These are phyloP conservation scores for Wickerhamiella galacta DNA, from an alignment of 805 yeast species.

Conservation along the genomic window DNA sequence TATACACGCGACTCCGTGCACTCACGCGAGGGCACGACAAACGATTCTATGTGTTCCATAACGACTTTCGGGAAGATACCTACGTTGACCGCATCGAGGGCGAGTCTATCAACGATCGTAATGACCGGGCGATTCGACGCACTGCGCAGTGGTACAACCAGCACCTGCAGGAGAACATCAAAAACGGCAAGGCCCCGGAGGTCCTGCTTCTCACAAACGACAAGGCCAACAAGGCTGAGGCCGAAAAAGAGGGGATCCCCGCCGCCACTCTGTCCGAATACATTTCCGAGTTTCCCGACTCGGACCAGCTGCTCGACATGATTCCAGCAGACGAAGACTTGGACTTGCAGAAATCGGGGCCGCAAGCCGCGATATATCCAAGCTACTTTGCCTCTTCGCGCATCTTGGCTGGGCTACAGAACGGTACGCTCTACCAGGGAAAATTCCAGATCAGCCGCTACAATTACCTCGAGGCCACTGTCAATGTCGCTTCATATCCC, in stretches of 20 bases:
- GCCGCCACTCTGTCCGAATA: conserved; percentile 52
- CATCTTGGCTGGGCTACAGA: conserved; percentile 77
- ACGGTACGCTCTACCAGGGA: conserved; percentile 80
- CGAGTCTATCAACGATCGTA: conserved; percentile 75
- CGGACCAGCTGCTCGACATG: conserved; percentile 36
- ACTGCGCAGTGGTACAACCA: conserved; percentile 53
- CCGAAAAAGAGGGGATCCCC: conserved; percentile 35
- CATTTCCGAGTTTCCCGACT: conserved; percentile 53
- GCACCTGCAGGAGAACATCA: conserved; percentile 33
- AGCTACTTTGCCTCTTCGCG: conserved; percentile 69
- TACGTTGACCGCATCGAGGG: conserved; percentile 41
- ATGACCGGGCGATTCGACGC: conserved; percentile 75
- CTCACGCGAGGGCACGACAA: conserved; percentile 50
- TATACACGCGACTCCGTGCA: conserved; percentile 68
- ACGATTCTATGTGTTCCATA: conserved; percentile 80
- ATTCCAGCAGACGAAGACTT: conserved; percentile 36
- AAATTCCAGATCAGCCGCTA: conserved; percentile 63
- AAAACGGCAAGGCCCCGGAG: conserved; percentile 13
- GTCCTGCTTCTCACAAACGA: conserved; percentile 54
- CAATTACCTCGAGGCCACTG: conserved; percentile 76
- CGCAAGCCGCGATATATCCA: conserved; percentile 35
- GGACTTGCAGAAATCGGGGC: conserved; percentile 27
- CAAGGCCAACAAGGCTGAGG: conserved; percentile 41
- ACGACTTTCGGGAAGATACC: conserved; percentile 69
- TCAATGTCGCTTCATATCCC: conserved; percentile 52